Evolutionary conservation across 495 filamentous ascomycete species (phyloP).

Genomic region (Amphirosellinia nigrospora): DNA sequence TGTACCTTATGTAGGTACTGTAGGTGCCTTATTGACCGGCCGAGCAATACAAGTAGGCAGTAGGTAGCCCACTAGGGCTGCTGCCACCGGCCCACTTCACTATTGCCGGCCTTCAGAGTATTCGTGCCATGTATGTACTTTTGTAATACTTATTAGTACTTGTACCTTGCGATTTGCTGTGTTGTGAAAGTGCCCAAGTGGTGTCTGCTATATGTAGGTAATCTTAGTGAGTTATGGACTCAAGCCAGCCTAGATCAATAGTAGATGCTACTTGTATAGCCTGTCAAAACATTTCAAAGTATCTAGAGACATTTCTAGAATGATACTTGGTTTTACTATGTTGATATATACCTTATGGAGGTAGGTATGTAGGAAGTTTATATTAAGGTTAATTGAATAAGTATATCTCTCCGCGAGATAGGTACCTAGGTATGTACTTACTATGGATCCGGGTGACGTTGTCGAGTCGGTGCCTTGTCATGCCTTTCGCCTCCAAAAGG

Average conservation of each 20-base stretch:
- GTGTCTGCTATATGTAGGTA: too few species aligned
- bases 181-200: too few species aligned
- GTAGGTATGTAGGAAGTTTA: too few species aligned
- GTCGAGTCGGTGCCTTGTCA: slow-evolving; percentile 42
- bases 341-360: too few species aligned
- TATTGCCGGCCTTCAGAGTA: background rate
- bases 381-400: too few species aligned
- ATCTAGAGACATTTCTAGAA: too few species aligned
- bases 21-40: background rate
- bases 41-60: background rate
- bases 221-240: too few species aligned
- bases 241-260: too few species aligned
- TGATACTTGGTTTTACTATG: too few species aligned
- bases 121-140: background rate
- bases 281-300: too few species aligned
- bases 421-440: background rate
- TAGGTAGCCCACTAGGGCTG: background rate
- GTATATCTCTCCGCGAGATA: background rate
- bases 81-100: slow-evolving; percentile 11
- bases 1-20: background rate
- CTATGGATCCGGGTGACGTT: slow-evolving; percentile 37
- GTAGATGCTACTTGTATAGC: too few species aligned
- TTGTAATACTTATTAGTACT: background rate
- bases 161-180: background rate
- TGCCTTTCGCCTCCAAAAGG: slow-evolving; percentile 5